Percentiles rank a stretch among this genome's conserved stretches.
Evolutionary conservation across 1,284 basidiomycete genomes (phyloP).

Genomic region (Cutaneotrichosporon arboriforme): DNA sequence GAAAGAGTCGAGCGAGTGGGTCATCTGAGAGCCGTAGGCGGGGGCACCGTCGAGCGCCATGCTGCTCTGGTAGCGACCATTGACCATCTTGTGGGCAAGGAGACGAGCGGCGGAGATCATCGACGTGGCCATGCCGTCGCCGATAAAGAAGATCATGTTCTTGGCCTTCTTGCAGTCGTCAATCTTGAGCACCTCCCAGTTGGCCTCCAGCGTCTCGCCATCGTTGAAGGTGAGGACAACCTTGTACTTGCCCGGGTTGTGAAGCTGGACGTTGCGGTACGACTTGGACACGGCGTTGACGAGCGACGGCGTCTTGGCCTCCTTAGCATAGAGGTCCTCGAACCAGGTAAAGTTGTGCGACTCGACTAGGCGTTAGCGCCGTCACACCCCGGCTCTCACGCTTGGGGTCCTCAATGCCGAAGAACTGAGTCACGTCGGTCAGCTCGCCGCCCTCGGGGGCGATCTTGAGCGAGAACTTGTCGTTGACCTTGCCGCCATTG

Average conservation of each 20-base stretch:
- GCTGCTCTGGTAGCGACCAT: conserved; percentile 46
- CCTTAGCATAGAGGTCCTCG: conserved; percentile 46
- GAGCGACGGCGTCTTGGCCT: conserved; percentile 33
- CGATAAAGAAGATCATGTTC: conserved; percentile 49
- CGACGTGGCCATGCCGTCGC: conserved; percentile 44
- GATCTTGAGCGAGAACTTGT: conserved; percentile 42
- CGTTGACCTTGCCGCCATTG: conserved; percentile 42
- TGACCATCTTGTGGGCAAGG: conserved; percentile 50
- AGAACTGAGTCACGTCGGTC: conserved; percentile 41
- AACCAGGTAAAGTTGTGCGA: conserved; percentile 42
- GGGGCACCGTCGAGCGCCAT: conserved; percentile 42
- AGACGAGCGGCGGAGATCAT: conserved; percentile 47
- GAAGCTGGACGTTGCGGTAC: conserved; percentile 45
- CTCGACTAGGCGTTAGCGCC: conserved; percentile 14
- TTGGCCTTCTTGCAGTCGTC: conserved; percentile 38
- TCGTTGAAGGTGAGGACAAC: conserved; percentile 31
- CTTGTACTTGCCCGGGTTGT: conserved; percentile 34
- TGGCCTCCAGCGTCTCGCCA: conserved; percentile 30
- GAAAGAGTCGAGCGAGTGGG: conserved; percentile 42
- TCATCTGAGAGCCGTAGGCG: conserved; percentile 37
- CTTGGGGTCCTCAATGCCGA: conserved; percentile 31
- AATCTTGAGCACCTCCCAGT: conserved; percentile 38
- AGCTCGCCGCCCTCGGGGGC: conserved; percentile 31
- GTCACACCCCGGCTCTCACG: conserved; percentile 13
- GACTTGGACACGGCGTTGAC: conserved; percentile 48